Base-by-base conservation (phyloP, 495 filamentous ascomycete genomes). In the Penicillium soppii region DNA sequence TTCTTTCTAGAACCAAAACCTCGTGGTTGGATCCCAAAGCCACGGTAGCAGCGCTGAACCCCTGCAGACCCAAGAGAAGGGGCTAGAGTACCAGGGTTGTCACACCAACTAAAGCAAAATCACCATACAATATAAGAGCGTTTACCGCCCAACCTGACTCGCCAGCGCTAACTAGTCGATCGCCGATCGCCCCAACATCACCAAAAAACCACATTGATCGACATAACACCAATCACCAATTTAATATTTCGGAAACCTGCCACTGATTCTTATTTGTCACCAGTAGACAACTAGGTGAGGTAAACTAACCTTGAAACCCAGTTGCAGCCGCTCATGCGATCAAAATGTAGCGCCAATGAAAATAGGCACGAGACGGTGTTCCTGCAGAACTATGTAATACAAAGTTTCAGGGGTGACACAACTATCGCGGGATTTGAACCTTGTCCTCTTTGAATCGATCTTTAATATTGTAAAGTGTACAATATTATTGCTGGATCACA, bases 1-100 rank as follows among this genome's bases (percentile, higher is more conserved):
- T 49, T 49, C n/a, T n/a, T 49, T 49, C 22, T 17, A n/a, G 12
- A 21, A 20, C 36, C 23, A 39, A 29, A 17, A 36, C 26, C 47
- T 32, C 47, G 38, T 49, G 36, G 32, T 6, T 27, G 10, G n/a
- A 37, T 49, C 47, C 37, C 26, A 23, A 49, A 40, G 21, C 36
- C 25, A 49, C 37, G 37, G 47, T 49, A 40, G 27, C 19, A 40
- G 27, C 21, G 5, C 17, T 4, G 21, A 15, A 29, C 17, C 26
- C 26, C 17, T 33, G 43, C 9, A 16, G 8, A 7, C 20, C 32
- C 32, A 27, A 15, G 21, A 5, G 13, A 36, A 17, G n/a, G n/a
- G n/a, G 29, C 10, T 12, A 32, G 29, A 21, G 25, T 17, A 10
- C 5, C 23, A 48, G 33, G 21, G 25, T 26, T 21, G 15, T 20